A percentile compares a stretch with the other conserved stretches of the same genome.
Conservation (phyloP, 1,139 yeast genomes). For the Candida pseudoviswanathii region DNA sequence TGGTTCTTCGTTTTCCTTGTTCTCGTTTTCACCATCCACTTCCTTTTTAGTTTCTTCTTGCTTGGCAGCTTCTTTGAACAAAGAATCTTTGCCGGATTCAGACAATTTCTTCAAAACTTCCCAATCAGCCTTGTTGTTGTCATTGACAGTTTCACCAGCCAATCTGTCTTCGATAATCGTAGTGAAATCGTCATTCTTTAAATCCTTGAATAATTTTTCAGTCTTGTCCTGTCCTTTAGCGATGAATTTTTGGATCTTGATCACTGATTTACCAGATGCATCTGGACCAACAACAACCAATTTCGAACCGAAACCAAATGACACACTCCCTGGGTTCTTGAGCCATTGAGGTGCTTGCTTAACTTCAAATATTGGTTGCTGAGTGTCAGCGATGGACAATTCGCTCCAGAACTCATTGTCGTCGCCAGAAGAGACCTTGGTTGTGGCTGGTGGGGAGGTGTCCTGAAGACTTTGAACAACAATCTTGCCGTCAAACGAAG, state of each 20-base stretch:
- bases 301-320: slow-evolving; percentile 95
- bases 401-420: slow-evolving; percentile 81
- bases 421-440: slow-evolving; percentile 53
- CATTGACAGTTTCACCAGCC: slow-evolving; percentile 38
- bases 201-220: slow-evolving; percentile 57
- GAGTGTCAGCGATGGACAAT: slow-evolving; percentile 71
- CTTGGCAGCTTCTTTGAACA: slow-evolving; percentile 22
- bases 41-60: slow-evolving; percentile 1
- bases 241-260: slow-evolving; percentile 54
- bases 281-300: slow-evolving; percentile 58
- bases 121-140: slow-evolving; percentile 73
- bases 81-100: slow-evolving; percentile 48
- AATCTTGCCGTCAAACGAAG: slow-evolving; percentile 90
- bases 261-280: slow-evolving; percentile 43
- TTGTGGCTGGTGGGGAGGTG: slow-evolving; percentile 56
- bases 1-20: slow-evolving; percentile 27
- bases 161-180: slow-evolving; percentile 57
- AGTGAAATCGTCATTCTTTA: slow-evolving; percentile 55
- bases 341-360: slow-evolving; percentile 92
- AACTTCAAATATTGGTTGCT: slow-evolving; percentile 66
- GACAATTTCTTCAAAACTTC: slow-evolving; percentile 61
- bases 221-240: slow-evolving; percentile 41
- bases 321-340: slow-evolving; percentile 69
- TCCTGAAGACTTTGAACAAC: slow-evolving; percentile 87
- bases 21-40: slow-evolving; percentile 22